Evolutionary conservation across 768 basidiomycete species (phyloP).

Genomic region (Serpula lacrymans): DNA sequence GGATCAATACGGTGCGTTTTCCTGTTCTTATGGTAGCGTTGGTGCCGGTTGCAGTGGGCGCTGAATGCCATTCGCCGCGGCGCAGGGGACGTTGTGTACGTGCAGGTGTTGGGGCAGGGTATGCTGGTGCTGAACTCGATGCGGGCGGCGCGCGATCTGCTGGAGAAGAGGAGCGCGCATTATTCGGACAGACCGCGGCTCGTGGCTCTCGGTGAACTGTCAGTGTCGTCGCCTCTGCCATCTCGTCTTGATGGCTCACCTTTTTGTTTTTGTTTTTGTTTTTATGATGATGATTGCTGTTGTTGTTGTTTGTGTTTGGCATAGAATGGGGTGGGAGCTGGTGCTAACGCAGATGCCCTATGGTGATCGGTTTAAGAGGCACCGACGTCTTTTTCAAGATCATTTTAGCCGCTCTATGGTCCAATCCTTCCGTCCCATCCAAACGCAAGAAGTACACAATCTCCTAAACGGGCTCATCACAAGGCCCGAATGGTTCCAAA

Average conservation of each 20-base stretch:
- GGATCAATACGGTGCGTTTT: constrained; percentile 1
- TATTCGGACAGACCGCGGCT: no score
- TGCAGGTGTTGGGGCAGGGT: constrained; percentile 42
- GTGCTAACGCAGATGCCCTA: constrained; percentile 40
- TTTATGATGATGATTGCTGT: no score
- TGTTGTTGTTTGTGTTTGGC: not conserved
- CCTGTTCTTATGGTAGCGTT: no score
- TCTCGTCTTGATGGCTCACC: no score
- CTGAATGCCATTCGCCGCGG: no score
- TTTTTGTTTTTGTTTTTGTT: not conserved
- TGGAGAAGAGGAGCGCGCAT: constrained; percentile 41
- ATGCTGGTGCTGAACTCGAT: constrained; percentile 45
- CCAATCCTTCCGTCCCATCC: constrained; percentile 24
- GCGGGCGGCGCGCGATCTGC: constrained; percentile 37
- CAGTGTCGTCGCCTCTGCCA: no score
- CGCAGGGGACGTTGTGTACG: constrained; percentile 48
- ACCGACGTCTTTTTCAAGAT: constrained; percentile 36
- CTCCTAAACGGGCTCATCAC: constrained; percentile 27
- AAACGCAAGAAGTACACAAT: constrained; percentile 25
- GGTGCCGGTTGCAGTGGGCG: no score
- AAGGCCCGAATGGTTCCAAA: constrained; percentile 17
- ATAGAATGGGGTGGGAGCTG: constrained; percentile 48
- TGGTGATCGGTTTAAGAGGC: constrained; percentile 33
- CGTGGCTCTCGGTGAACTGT: no score
- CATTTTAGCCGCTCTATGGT: constrained; percentile 30